Evolutionary conservation across 805 yeast genomes (phyloP), one percentile per base, ranked within the genome.

Genomic region (Pichia phayaonensis): DNA sequence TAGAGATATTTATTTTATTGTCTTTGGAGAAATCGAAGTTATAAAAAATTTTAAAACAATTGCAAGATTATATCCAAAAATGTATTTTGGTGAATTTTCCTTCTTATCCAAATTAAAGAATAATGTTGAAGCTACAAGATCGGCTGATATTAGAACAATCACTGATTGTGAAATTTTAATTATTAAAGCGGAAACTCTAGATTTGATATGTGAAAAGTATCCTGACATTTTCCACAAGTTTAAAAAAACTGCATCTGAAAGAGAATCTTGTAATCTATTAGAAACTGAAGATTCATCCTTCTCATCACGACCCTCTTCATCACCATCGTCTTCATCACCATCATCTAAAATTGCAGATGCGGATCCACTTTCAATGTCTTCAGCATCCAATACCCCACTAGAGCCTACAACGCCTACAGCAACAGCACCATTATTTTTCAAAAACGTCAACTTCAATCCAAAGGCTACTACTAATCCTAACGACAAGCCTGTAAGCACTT

Each of bases 81-180:
- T 81, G 34, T 84, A 82, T 64, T 84, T 85, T 66, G 94, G 94
- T 22, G 92, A 84, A 63, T 81, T 84, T 83, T 77, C 87, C 0
- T 85, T 84, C 57, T 64, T 85, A 41, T 69, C 79, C 4, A 72
- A 73, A 13, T 58, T 81, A 21, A 51, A 63, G 40, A 60, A 59
- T 31, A 53, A 54, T 47, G 55, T 11, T 52, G 52, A 48, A 58
- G 67, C 56, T 42, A 59, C 62, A 8, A 66, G 90, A 56, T 75
- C 82, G 42, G 90, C 90, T 0, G 78, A 79, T 51, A 80, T 85
- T 34, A 70, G 90, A 52, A 73, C 89, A 0, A 76, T 82, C 13
- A 69, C 81, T 5, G 72, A 75, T 20, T 78, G 81, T 23, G 86
- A 83, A 51, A 72, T 84, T 42, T 67, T 85, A 46, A 79, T 81